Evolutionary conservation across 1,139 yeast species (phyloP), one percentile per base, ranked within the genome.

Genomic region (Zygotorulaspora mrakii): DNA sequence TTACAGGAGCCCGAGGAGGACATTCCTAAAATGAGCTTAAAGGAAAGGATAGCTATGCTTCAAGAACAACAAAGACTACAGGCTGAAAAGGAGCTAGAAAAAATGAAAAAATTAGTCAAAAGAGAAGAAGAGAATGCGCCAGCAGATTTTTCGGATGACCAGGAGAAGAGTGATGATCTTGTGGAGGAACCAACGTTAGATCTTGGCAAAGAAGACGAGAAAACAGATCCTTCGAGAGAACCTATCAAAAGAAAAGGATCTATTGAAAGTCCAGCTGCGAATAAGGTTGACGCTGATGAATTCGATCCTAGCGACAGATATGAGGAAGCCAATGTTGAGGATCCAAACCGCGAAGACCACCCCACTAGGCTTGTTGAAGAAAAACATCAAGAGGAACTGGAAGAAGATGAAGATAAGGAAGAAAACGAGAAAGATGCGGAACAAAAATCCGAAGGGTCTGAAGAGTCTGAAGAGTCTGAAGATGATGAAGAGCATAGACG

Each of bases 1-100:
- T n/a, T n/a, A n/a, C n/a, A n/a, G n/a, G 47, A 53, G n/a, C 62
- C 57, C 24, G 65, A 64, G 12, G 73, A 70, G 44, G 79, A 75
- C 42, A 71, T 68, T 5, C 95, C 96, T 9, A 81, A 83, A 52
- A 66, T 88, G 67, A 82, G 94, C 42, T 70, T 91, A 56, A 84
- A 84, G 58, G 96, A 91, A 51, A 74, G 97, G 49, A 87, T 91
- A 58, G 86, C 86, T 8, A 59, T 86, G 56, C 69, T 91, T 40
- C 95, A 89, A 59, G 77, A 86, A 57, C 80, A 80, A 44, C 96
- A 86, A 60, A 76, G 76, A 42, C 87, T 84, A 54, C 94, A 86
- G 55, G 86, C 83, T 4, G 89, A 83, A 51, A 74, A 84, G 37
- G 79, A 77, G 43, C 85, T 74, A 18, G 85, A 83, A 1, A 74